Evolutionary conservation across 192 early-diverging fungal genomes (phyloP), one percentile per base, ranked within the genome.

Genomic region (Dissophora ornata): DNA sequence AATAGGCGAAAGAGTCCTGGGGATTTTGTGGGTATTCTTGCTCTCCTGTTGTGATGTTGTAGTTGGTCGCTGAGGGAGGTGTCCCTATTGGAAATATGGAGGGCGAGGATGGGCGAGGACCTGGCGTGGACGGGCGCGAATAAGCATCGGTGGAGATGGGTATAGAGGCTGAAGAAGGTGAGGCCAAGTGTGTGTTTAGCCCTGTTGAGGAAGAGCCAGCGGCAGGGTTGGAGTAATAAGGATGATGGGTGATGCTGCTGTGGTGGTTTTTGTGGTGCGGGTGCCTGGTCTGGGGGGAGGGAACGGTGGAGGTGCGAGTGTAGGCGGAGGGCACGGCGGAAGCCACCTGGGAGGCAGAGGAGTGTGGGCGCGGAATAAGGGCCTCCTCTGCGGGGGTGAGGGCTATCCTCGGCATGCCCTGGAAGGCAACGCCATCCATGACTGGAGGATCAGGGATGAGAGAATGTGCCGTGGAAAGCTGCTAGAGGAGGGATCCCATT

Each of bases 331-430:
- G 70, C 4, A 74, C 49, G 12, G 70, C 70, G 12, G 56, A 41
- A 26, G 70, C 70, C 16, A 74, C 70, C 42, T 74, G 70, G 0
- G 70, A 74, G 8, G 70, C 70, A 1, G 62, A 74, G 19, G 62
- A 65, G 22, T 64, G 70, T 24, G 70, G 70, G 11, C 70, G 62
- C 11, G 70, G 70, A 22, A 74, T 54, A 28, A 57, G 70, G 26
- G 70, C 61, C 49, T 74, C 70, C 42, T 74, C 70, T 26, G 70
- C 70, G 7, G 70, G 70, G 47, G 70, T 74, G 22, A 74, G 70
- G 48, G 70, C 70, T 32, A 74, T 74, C 53, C 70, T 56, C 25
- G 70, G 70, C 70, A 74, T 74, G 47, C 70, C 70, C 56, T 74
- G 70, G 62, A 74, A 74, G n/a, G 70, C 70, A 34, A 47, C 70